Conservation (phyloP, 768 basidiomycete genomes). For the Chalciporus chontae region DNA sequence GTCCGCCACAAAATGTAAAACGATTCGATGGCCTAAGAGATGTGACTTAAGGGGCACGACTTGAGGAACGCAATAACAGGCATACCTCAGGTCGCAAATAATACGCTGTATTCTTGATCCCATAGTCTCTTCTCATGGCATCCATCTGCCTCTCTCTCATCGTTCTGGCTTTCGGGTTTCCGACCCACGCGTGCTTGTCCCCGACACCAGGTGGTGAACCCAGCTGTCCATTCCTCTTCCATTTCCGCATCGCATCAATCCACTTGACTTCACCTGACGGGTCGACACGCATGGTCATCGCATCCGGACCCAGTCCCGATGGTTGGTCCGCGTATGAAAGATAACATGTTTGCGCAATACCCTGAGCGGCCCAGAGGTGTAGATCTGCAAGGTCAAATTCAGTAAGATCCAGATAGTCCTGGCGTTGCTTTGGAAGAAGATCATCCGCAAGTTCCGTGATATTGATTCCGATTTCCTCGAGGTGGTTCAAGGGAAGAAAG, state of each 20-base stretch:
- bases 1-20: conserved; percentile 68
- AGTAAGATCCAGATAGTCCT: conserved; percentile 38
- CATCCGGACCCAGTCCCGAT: conserved; percentile 67
- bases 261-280: conserved; percentile 24
- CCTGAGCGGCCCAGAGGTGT: conserved; percentile 74
- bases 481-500: conserved; percentile 53
- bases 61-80: background rate
- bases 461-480: conserved; percentile 46
- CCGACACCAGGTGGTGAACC: conserved; percentile 53
- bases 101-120: conserved; percentile 42
- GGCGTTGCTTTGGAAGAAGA: conserved; percentile 17
- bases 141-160: conserved; percentile 19
- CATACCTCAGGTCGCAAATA: conserved; percentile 70
- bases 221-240: conserved; percentile 43
- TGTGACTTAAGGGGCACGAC: background rate
- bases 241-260: conserved; percentile 38
- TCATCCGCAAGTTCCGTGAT: conserved; percentile 34
- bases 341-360: conserved; percentile 70
- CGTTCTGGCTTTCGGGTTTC: conserved; percentile 17
- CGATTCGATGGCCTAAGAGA: conserved; percentile 62
- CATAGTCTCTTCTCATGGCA: conserved; percentile 50
- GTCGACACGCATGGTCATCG: conserved; percentile 34
- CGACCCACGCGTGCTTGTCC: conserved; percentile 32
- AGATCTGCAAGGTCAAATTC: conserved; percentile 55
- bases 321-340: conserved; percentile 68